Base-by-base conservation (phyloP, 192 early-diverging fungal genomes). In the Jimgerdemannia lactiflua region DNA sequence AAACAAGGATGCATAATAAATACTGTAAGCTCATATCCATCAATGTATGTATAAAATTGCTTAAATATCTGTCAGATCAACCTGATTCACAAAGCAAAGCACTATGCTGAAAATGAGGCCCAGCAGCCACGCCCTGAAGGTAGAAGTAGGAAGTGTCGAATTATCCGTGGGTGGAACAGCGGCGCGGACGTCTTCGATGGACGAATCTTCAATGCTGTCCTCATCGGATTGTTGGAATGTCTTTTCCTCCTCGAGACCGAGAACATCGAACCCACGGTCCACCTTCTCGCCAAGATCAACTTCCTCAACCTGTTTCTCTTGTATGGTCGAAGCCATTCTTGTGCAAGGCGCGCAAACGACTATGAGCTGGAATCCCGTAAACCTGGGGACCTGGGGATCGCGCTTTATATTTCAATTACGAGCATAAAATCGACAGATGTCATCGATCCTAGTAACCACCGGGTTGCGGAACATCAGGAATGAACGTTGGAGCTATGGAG, bases 111-210 rank as follows among this genome's bases (percentile, higher is more conserved):
- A 94, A 43, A 91, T 71, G 39, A 94, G 84, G 7, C 92, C 92
- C 43, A 92, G 85, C n/a, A 92, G 80, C 88, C 89, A 89, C 6
- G 90, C 84, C 54, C 94, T 89, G 75, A 94, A 90, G 0, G 94
- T 95, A 69, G 89, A 80, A 18, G 91, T 89, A 8, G 91, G 90
- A 7, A 92, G 71, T 11, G 82, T 74, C 6, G 88, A 78, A 73
- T 92, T 85, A 72, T 94, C 93, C 18, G 88, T 89, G 74, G 90
- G 92, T 42, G 90, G 87, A 4, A 93, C 90, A 20, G 86, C 80
- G 4, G 89, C 84, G 43, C 92, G 86, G 29, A 93, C 92, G 83
- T 91, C 89, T 77, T 90, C 87, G 78, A 91, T 91, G 42, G 92
- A 91, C 74, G 85, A 86, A 49, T 86, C 81, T 39, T 86, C 85